phyloP scores from a whole-genome alignment of 108 stramenopile genomes.

The Cyclostephanos tholiformis region DNA sequence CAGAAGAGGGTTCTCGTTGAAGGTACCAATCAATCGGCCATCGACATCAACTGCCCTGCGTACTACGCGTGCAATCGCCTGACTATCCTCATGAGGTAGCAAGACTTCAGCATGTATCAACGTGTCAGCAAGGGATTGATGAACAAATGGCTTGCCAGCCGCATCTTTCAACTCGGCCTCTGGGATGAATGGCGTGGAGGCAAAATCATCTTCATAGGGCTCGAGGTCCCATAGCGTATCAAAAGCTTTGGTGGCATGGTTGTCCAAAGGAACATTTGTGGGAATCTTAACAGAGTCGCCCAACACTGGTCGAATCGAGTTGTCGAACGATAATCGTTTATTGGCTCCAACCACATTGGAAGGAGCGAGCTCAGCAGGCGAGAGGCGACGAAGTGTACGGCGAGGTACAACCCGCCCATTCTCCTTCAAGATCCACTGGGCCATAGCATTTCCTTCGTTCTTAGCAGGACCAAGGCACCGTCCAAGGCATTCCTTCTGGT shows the following conservation, averaged over 20 bases:
- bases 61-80: constrained; percentile 23
- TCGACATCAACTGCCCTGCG: constrained; percentile 15
- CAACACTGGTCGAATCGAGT: not conserved
- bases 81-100: constrained; percentile 25
- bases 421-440: too few relatives aligned
- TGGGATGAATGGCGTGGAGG: constrained; percentile 12
- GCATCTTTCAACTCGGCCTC: constrained; percentile 36
- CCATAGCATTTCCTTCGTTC: too few relatives aligned
- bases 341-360: too few relatives aligned
- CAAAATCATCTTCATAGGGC: not conserved
- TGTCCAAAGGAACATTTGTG: too few relatives aligned
- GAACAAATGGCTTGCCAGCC: constrained; percentile 11
- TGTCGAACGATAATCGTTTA: too few relatives aligned
- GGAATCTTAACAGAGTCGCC: too few relatives aligned
- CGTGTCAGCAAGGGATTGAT: constrained; percentile 26
- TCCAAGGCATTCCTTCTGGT: constrained; percentile 50
- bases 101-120: constrained; percentile 43
- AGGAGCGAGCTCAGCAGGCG: too few relatives aligned
- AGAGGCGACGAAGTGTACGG: too few relatives aligned
- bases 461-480: too few relatives aligned
- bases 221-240: not conserved
- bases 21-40: constrained; percentile 56
- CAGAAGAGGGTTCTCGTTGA: too few relatives aligned
- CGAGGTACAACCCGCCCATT: too few relatives aligned
- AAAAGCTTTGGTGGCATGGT: too few relatives aligned